These are phyloP conservation scores for Fusarium chlamydosporum DNA, from an alignment of 2,329 filamentous ascomycete genomes.

Conservation along the genomic window DNA sequence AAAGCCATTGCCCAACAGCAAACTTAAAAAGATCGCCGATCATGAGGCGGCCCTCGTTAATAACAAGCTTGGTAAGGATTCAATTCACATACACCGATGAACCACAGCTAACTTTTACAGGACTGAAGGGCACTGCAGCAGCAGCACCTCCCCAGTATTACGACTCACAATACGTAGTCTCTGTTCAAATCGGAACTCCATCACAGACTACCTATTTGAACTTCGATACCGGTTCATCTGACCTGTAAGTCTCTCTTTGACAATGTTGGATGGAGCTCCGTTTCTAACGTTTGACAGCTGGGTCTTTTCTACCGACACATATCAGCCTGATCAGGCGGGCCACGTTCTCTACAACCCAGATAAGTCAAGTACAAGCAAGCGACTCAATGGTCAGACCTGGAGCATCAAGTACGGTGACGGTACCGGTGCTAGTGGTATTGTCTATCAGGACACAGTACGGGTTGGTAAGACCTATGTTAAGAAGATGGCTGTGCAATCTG, in stretches of 20 bases:
- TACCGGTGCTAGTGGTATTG: conserved; percentile 72
- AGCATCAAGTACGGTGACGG: conserved; percentile 75
- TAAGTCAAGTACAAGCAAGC: conserved; percentile 59
- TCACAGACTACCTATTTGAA: conserved; percentile 73
- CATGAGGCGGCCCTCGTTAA: conserved; percentile 40
- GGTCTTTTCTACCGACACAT: conserved; percentile 74
- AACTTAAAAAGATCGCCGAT: conserved; percentile 47
- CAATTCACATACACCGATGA: rapidly evolving
- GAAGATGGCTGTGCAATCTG: conserved; percentile 75
- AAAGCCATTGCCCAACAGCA: conserved; percentile 49
- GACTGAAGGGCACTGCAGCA: conserved; percentile 45
- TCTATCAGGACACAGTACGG: conserved; percentile 75
- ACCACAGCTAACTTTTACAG: conserved; percentile 2
- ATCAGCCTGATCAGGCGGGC: conserved; percentile 61
- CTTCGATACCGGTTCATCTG: conserved; percentile 74
- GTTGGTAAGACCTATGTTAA: conserved; percentile 72
- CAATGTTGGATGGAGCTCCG: rapidly evolving
- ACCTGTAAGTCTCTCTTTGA: conserved; percentile 57
- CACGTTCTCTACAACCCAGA: conserved; percentile 71
- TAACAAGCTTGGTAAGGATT: conserved; percentile 43
- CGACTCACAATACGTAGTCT: conserved; percentile 72
- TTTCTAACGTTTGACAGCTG: conserved; percentile 64
- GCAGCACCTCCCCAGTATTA: conserved; percentile 53
- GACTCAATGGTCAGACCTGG: conserved; percentile 64
- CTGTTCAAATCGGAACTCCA: conserved; percentile 72